These are phyloP conservation scores for Nepenthes gracilis DNA, from an alignment of 148 eudicot species.

Conservation along the genomic window DNA sequence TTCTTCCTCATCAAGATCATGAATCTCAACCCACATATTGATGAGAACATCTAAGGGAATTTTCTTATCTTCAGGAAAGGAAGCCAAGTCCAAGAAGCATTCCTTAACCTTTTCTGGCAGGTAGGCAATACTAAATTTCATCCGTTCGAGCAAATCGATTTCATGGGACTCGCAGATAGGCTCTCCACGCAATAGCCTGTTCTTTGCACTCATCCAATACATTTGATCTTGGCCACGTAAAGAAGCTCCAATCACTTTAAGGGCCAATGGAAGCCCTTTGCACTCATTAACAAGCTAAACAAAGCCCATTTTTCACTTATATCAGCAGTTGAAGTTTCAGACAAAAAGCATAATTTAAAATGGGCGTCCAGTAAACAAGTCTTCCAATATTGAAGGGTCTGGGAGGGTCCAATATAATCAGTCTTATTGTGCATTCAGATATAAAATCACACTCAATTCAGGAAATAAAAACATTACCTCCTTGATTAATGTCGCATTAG, in stretches of 20 bases:
- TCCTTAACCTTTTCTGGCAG: constrained; percentile 55
- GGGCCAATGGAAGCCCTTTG: constrained; percentile 78
- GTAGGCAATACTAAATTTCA: constrained; percentile 56
- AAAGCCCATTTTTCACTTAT: background rate
- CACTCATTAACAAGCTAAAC: constrained; percentile 67
- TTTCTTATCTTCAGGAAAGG: constrained; percentile 71
- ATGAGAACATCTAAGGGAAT: constrained; percentile 67
- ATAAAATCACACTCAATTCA: too few relatives aligned
- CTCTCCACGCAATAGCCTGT: constrained; percentile 48
- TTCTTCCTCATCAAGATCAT: constrained; percentile 59
- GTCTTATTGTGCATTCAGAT: too few relatives aligned
- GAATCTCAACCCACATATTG: constrained; percentile 77
- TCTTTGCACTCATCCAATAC: constrained; percentile 74
- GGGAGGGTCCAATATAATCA: too few relatives aligned
- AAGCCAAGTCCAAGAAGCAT: constrained; percentile 79
- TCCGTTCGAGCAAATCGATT: constrained; percentile 44
- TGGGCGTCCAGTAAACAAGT: too few relatives aligned
- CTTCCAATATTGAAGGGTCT: too few relatives aligned
- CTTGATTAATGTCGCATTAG: constrained; percentile 39
- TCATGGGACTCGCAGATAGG: constrained; percentile 79
- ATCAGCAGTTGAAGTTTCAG: constrained; percentile 30
- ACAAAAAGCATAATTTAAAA: too few relatives aligned
- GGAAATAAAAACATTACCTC: background rate
- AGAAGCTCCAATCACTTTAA: constrained; percentile 83
- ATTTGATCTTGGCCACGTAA: constrained; percentile 50